A percentile compares a stretch with the other conserved stretches of the same genome.
Evolutionary conservation across 331 rosid species (phyloP).

Genomic region (Quercus tomentella): DNA sequence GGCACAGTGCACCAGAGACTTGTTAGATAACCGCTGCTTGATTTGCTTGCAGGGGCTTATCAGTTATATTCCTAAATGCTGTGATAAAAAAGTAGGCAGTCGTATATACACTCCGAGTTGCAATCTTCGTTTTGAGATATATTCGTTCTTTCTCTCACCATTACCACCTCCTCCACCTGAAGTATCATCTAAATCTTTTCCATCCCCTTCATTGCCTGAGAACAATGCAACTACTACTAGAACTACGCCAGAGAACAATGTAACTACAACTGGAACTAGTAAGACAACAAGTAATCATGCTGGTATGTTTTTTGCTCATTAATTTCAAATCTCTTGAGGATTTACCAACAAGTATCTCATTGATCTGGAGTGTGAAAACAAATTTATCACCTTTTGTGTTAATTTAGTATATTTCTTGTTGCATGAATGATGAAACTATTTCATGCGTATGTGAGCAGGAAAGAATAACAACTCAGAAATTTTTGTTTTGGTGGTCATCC

Average conservation of each 20-base stretch:
- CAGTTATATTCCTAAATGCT: neutral
- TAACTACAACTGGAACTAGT: no score
- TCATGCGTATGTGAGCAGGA: slow-evolving; percentile 9
- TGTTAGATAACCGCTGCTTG: slow-evolving; percentile 21
- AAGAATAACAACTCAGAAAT: slow-evolving; percentile 8
- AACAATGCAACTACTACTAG: neutral
- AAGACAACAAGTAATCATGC: neutral
- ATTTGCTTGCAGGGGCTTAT: slow-evolving; percentile 20
- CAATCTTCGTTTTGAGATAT: slow-evolving; percentile 22
- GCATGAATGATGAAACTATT: neutral
- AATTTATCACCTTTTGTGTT: no score
- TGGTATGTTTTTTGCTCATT: neutral
- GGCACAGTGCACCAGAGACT: slow-evolving; percentile 25
- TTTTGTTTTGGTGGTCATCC: neutral
- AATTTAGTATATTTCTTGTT: neutral
- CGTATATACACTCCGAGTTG: slow-evolving; percentile 17
- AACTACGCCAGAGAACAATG: no score
- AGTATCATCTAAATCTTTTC: no score
- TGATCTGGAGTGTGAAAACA: no score
- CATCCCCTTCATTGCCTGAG: neutral
- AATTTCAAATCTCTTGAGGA: no score
- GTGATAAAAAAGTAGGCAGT: slow-evolving; percentile 11
- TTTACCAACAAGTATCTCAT: no score
- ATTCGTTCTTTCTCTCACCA: slow-evolving; percentile 5
- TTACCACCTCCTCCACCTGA: neutral